These are phyloP conservation scores for Posidonia oceanica DNA, from an alignment of 116 monocot species.

Conservation along the genomic window DNA sequence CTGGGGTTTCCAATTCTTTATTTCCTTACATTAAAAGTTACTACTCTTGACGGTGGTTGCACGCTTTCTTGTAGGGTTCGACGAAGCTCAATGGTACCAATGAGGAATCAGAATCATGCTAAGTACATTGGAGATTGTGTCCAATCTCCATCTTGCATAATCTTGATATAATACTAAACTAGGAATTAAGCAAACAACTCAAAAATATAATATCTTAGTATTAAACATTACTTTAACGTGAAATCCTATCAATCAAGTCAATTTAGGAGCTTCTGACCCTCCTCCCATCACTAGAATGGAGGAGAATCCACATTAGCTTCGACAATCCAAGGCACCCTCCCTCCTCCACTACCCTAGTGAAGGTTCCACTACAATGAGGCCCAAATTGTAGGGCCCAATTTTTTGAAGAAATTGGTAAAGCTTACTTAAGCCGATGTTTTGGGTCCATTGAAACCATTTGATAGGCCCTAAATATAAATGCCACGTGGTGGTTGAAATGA, in stretches of 20 bases:
- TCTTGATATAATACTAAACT: too few relatives aligned
- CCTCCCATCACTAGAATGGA: not conserved
- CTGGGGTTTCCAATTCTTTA: not conserved
- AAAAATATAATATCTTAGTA: too few relatives aligned
- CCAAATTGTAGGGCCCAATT: not conserved
- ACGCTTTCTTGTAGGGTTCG: not conserved
- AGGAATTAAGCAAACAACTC: too few relatives aligned
- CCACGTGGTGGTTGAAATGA: not conserved
- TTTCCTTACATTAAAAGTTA: not conserved
- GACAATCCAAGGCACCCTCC: not conserved
- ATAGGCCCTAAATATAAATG: not conserved
- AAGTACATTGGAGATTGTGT: too few relatives aligned
- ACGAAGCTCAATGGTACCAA: not conserved
- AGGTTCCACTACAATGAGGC: constrained; percentile 4
- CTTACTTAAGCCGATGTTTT: not conserved
- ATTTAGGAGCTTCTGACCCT: not conserved
- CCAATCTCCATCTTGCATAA: too few relatives aligned
- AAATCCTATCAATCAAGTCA: not conserved
- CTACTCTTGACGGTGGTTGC: not conserved
- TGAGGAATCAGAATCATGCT: too few relatives aligned
- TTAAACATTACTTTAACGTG: not conserved
- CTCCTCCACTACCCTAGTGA: not conserved
- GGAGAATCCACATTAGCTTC: not conserved
- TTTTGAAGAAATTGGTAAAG: not conserved
- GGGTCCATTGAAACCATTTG: not conserved